phyloP scores from a whole-genome alignment of 371 early-diverging fungal genomes.

The Funneliformis caledonium region DNA sequence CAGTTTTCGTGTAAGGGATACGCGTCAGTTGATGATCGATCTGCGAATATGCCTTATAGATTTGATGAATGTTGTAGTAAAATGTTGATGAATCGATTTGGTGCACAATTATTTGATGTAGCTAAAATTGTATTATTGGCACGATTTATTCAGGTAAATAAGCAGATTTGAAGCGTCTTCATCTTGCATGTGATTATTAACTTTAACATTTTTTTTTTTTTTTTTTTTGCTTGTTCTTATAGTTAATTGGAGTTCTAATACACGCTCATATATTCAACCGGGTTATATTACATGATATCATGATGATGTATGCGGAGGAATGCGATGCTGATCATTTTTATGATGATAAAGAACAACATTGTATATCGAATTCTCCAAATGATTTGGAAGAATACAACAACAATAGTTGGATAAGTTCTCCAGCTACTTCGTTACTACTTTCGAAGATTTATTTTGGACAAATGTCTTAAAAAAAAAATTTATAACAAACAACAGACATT shows the following conservation, averaged over 20 bases:
- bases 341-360: neutral
- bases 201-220: neutral
- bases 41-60: neutral
- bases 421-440: neutral
- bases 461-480: neutral
- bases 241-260: neutral
- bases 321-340: neutral
- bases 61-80: constrained; percentile 13
- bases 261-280: constrained; percentile 12
- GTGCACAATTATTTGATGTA: constrained; percentile 32
- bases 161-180: neutral
- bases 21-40: constrained; percentile 10
- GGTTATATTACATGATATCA: constrained; percentile 4
- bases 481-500: no score
- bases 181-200: neutral
- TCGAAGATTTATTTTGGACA: neutral
- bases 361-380: neutral
- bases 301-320: neutral
- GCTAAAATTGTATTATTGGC: constrained; percentile 25
- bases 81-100: constrained; percentile 26
- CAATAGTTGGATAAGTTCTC: neutral
- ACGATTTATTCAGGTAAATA: constrained; percentile 33
- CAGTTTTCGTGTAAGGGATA: constrained; percentile 38
- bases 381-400: neutral
- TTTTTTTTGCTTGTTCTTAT: neutral